Evolutionary conservation across 2,329 filamentous ascomycete genomes (phyloP), one percentile per base, ranked within the genome.

Genomic region (Pseudogymnoascus sp.): DNA sequence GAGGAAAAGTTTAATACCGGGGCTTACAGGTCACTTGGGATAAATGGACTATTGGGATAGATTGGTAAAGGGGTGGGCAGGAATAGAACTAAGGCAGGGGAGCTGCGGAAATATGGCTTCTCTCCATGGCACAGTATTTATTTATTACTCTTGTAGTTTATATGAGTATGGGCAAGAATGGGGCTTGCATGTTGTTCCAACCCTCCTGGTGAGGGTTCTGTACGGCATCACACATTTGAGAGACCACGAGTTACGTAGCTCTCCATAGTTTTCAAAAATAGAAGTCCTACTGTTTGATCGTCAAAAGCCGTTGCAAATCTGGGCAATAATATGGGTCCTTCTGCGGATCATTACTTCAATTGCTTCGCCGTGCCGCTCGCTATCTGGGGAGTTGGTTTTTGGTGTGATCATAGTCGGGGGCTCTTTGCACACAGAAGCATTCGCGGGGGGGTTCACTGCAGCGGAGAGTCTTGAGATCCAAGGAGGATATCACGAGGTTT

Each of bases 401-500:
- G 28, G 47, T 20, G 15, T 20, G 28, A 11, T 20, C 15, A 53
- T 18, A 35, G 5, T 20, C 47, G 35, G 15, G 47, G 28, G 47
- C 9, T 33, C 11, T 53, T 53, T 15, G 20, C 47, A 15, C 47
- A 53, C 28, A 35, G 9, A 6, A 14, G 28, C 28, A 53, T 33
- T 33, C 3, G n/a, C 6, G 20, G n/a, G n/a, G 25, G 18, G 18
- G n/a, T n/a, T 53, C 47, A 53, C 47, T 33, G 6, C 5, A 35
- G 35, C 33, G 35, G 47, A 35, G n/a, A 2, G 9, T 33, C 2
- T 53, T 4, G n/a, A 53, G 8, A 53, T 53, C 47, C 47, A 53
- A 53, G 4, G 28, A 20, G n/a, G 47, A 53, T 53, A 53, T 53
- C 47, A 53, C 9, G 47, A 53, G 47, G 47, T 53, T 53, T 53